Percentiles rank a stretch among this genome's conserved stretches.
These are phyloP conservation scores for Fusarium paranaense DNA, from an alignment of 2,329 filamentous ascomycete genomes.

Conservation along the genomic window DNA sequence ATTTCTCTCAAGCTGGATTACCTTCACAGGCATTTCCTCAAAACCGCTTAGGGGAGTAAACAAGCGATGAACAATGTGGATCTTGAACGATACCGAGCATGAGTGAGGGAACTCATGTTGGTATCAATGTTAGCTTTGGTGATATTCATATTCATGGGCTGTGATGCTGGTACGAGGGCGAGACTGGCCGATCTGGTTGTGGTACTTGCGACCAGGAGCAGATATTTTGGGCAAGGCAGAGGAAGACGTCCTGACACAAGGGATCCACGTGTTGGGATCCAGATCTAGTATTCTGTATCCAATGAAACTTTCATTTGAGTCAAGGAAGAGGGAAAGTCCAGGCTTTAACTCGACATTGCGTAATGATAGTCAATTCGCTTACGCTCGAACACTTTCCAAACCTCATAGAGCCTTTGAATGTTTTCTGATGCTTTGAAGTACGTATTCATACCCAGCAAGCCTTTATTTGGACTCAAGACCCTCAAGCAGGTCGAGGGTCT, in stretches of 20 bases:
- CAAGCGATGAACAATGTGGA: neutral
- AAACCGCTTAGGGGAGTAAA: too few relatives aligned
- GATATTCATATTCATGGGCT: neutral
- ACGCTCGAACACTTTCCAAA: neutral
- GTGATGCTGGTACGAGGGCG: neutral
- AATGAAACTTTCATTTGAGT: neutral
- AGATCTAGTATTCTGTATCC: neutral
- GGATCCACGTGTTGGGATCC: neutral
- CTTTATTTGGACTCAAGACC: neutral
- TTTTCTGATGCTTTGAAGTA: neutral
- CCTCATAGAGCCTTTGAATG: neutral
- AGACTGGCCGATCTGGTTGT: neutral
- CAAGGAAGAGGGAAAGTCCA: neutral
- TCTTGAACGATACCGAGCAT: neutral
- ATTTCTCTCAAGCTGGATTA: too few relatives aligned
- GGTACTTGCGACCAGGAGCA: neutral
- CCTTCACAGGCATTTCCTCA: neutral
- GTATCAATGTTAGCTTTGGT: neutral
- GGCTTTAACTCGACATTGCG: neutral
- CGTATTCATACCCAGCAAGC: neutral
- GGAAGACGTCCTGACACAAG: neutral
- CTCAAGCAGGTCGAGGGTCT: constrained; percentile 21
- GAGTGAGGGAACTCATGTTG: neutral
- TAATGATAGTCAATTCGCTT: neutral
- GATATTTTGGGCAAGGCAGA: neutral